phyloP scores from a whole-genome alignment of 139 green algal genomes.

The Volvox africanus region DNA sequence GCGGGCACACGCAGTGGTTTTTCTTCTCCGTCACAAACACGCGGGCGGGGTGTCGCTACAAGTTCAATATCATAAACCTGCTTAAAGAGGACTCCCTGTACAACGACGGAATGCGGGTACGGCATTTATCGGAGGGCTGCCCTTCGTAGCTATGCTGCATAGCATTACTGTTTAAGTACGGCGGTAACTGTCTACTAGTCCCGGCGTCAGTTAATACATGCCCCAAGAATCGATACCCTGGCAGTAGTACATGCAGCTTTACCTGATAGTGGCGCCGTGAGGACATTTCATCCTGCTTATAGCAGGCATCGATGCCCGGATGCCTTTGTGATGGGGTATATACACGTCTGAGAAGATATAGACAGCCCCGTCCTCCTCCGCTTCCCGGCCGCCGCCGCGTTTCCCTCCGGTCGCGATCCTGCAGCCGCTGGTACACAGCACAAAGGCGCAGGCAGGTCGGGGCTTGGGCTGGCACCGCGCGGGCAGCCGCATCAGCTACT shows the following conservation, averaged over 20 bases:
- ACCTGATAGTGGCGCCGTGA: too few relatives aligned
- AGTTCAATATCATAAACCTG: conserved; percentile 86
- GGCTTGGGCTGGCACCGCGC: conserved; percentile 55
- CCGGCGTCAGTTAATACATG: too few relatives aligned
- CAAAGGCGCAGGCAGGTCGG: conserved; percentile 17
- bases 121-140: background rate
- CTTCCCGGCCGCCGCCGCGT: background rate
- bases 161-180: too few relatives aligned
- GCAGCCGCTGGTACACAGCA: conserved; percentile 61
- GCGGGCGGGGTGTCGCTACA: conserved; percentile 62
- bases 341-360: too few relatives aligned
- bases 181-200: too few relatives aligned
- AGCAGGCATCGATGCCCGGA: too few relatives aligned
- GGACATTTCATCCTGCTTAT: too few relatives aligned
- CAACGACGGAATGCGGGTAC: conserved; percentile 70
- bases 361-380: background rate
- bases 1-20: conserved; percentile 80
- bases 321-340: too few relatives aligned
- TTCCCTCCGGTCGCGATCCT: background rate
- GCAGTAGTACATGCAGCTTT: too few relatives aligned
- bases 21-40: conserved; percentile 75
- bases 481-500: conserved; percentile 58
- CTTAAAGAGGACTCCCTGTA: conserved; percentile 78
- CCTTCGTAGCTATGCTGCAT: too few relatives aligned
- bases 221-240: too few relatives aligned